Evolutionary conservation across 1,284 basidiomycete genomes (phyloP), one percentile per base, ranked within the genome.

Genomic region (Tylopilus sp.): DNA sequence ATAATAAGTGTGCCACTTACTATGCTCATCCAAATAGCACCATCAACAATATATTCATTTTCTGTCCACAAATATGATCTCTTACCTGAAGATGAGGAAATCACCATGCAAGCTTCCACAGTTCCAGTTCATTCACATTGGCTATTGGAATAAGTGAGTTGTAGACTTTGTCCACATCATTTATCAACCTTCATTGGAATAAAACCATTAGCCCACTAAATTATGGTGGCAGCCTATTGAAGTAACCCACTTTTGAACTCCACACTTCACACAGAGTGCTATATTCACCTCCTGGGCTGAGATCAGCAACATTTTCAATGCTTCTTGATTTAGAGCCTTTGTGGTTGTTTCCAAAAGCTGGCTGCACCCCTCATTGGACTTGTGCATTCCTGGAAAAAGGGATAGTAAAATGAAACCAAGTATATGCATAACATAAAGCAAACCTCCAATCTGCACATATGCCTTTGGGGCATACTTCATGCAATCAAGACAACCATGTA

Each of bases 381-480:
- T 40, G 39, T 58, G 17, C 52, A 54, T 43, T 1, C 37, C 52
- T 58, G 13, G n/a, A n/a, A n/a, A n/a, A n/a, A n/a, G n/a, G n/a
- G n/a, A n/a, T n/a, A n/a, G n/a, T n/a, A n/a, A n/a, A n/a, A n/a
- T n/a, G n/a, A n/a, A n/a, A n/a, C n/a, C n/a, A n/a, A n/a, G n/a
- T n/a, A 29, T 42, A 5, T 43, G 14, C 14, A 24, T 13, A 3
- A 17, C n/a, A 7, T 10, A 2, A 36, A 25, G 32, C n/a, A n/a
- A 11, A 50, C 51, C 40, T 36, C 24, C 14, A 20, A 55, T 37
- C 4, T 4, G 10, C 1, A 56, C 28, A 28, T 0, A 22, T 0
- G 22, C 8, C 20, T 41, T 48, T n/a, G 56, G 48, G 6, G 44
- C 0, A 44, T 56, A 17, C 10, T 15, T 41, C 45, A 48, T 8